A percentile compares a stretch with the other conserved stretches of the same genome.
Evolutionary conservation across 208 protist genomes (phyloP).

Genomic region (Acanthamoeba lenticulata): DNA sequence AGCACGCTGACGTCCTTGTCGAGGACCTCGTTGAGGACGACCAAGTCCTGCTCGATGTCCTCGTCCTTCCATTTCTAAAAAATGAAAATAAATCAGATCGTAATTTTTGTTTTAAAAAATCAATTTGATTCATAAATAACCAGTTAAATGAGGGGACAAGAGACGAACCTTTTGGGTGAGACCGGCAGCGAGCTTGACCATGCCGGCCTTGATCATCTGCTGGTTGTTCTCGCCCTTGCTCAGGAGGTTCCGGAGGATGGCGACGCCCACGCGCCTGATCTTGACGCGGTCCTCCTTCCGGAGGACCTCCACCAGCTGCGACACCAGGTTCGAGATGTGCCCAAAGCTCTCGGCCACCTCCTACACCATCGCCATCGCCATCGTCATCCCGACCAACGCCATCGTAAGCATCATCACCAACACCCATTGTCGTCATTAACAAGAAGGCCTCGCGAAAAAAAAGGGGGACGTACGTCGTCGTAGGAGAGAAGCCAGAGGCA

Average conservation of each 20-base stretch:
- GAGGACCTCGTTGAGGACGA: constrained; percentile 69
- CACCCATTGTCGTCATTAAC: no score
- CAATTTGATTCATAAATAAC: background rate
- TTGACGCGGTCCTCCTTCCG: constrained; percentile 66
- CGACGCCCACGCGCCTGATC: constrained; percentile 71
- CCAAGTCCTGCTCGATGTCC: constrained; percentile 80
- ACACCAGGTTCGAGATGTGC: background rate
- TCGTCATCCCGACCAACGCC: background rate
- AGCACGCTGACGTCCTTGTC: constrained; percentile 69
- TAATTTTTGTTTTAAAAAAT: background rate
- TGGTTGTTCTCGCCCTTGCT: constrained; percentile 75
- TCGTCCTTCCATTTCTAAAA: constrained; percentile 78
- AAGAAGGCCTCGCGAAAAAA: background rate
- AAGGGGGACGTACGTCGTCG: background rate
- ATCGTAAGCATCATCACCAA: no score
- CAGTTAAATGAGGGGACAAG: background rate
- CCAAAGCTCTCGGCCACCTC: background rate
- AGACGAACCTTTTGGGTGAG: background rate
- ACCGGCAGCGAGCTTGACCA: constrained; percentile 50
- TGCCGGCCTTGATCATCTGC: constrained; percentile 58
- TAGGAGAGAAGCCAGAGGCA: constrained; percentile 64
- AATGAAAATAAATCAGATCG: background rate
- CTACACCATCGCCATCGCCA: background rate
- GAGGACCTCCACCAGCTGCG: constrained; percentile 66
- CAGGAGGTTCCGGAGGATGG: constrained; percentile 71